Evolutionary conservation across 78 protist species (phyloP).

Genomic region (Blattamonas nauphoetae): DNA sequence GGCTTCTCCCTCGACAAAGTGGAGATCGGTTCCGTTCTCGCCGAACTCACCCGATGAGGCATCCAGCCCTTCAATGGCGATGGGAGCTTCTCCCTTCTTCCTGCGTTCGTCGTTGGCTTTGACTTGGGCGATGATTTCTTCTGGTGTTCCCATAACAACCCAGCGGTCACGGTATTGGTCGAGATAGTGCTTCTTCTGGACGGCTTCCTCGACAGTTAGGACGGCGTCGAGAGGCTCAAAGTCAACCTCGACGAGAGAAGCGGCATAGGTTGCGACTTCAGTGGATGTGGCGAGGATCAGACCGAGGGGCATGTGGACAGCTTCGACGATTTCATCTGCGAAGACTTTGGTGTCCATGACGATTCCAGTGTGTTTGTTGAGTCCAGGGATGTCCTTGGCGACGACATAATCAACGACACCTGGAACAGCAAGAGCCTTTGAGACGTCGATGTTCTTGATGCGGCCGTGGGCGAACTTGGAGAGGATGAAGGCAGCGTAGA

Average conservation of each 20-base stretch:
- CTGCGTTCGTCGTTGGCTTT: not conserved
- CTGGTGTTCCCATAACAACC: constrained; percentile 52
- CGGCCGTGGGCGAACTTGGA: constrained; percentile 16
- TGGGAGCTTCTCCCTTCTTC: not conserved
- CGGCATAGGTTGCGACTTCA: not conserved
- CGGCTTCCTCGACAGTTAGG: constrained; percentile 68
- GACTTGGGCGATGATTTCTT: not conserved
- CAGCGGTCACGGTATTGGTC: not conserved
- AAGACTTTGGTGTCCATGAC: constrained; percentile 28
- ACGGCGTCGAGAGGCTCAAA: constrained; percentile 50
- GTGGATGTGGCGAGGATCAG: constrained; percentile 52
- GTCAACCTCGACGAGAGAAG: constrained; percentile 43
- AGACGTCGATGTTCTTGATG: constrained; percentile 31
- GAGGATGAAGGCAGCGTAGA: constrained; percentile 50
- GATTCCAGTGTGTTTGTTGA: constrained; percentile 24
- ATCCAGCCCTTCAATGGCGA: too few relatives aligned
- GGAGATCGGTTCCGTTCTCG: not conserved
- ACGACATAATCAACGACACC: constrained; percentile 47
- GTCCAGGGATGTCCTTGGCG: constrained; percentile 54
- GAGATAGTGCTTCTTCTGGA: constrained; percentile 23
- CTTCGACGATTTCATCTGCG: constrained; percentile 39
- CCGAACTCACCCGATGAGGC: too few relatives aligned
- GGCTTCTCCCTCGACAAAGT: constrained; percentile 24
- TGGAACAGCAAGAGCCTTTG: not conserved
- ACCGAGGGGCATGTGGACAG: constrained; percentile 61